Base-by-base conservation (phyloP, 129 eudicot species). In the Silybum marianum region DNA sequence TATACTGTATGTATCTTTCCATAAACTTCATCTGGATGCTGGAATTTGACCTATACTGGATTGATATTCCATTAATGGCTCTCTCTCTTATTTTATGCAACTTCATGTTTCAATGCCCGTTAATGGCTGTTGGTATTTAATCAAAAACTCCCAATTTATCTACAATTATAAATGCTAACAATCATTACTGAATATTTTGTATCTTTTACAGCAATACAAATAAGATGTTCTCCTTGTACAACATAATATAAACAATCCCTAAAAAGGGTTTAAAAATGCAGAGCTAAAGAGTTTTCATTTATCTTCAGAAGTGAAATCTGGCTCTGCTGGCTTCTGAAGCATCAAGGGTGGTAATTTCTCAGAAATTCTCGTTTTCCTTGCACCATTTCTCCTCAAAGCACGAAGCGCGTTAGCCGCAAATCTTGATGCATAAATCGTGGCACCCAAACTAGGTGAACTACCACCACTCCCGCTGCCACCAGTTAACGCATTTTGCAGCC, bases 281-380 rank as follows among this genome's bases (percentile, higher is more conserved):
- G 28, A 21, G 24, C 65, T 4, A 14, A 14, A 21, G 28, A 13
- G 48, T 18, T 40, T 40, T 87, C 86, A 93, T 67, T 77, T 75
- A 63, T 93, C 95, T 84, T 89, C 95, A 22, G 89, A 86, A 18
- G 95, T 88, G 65, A 95, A 95, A 83, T 95, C 99, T 13, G 99
- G 98, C 84, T 95, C 99, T 7, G 99, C 88, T 6, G 99, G 99
- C 81, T 95, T 95, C 83, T 91, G 99, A 58, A 91, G 99, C 84
- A 92, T 83, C 80, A 92, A 82, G 0, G 95, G 95, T 2, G 94
- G 85, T 58, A 95, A 67, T 70, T 91, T 92, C 68, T 95, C 99
- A 4, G 94, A 90, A 63, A 92, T 81, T 78, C 98, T 92, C 0
- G 86, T 71, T 84, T 90, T 95, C 76, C 91, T 83, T 2, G 91